Conservation (phyloP, 2,329 filamentous ascomycete genomes). For the Zalaria sp. region DNA sequence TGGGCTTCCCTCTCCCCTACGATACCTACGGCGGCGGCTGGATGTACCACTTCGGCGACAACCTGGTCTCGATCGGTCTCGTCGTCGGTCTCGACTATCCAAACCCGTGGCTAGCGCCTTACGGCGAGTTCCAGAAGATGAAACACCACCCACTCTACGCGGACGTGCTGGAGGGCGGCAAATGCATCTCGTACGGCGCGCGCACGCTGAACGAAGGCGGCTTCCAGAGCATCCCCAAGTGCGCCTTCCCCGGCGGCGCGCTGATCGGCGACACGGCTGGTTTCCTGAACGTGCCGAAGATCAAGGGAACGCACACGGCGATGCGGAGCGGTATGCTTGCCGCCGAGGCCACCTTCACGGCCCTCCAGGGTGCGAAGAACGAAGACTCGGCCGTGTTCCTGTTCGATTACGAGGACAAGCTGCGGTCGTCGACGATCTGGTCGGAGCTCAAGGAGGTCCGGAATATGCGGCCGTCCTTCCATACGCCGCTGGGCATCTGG, state of each 20-base stretch:
- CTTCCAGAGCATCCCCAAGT: conserved; percentile 95
- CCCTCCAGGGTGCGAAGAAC: conserved; percentile 43
- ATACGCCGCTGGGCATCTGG: conserved; percentile 71
- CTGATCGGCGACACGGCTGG: conserved; percentile 93
- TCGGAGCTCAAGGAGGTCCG: conserved; percentile 87
- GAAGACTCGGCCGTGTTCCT: conserved; percentile 64
- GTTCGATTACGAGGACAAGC: conserved; percentile 82
- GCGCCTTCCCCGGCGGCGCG: conserved; percentile 88
- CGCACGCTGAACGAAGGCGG: conserved; percentile 86
- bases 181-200: conserved; percentile 93
- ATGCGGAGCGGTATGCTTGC: conserved; percentile 97
- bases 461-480: conserved; percentile 95
- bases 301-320: conserved; percentile 95
- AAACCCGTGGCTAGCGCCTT: conserved; percentile 93
- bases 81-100: conserved; percentile 91
- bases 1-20: conserved; percentile 79
- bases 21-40: conserved; percentile 96
- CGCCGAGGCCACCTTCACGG: conserved; percentile 75
- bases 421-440: conserved; percentile 82
- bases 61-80: conserved; percentile 80
- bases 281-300: conserved; percentile 94
- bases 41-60: conserved; percentile 99
- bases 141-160: conserved; percentile 93
- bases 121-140: conserved; percentile 94
- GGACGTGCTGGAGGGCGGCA: conserved; percentile 79